Evolutionary conservation across 2,329 filamentous ascomycete genomes (phyloP), one percentile per base, ranked within the genome.

Genomic region (Nannizzia gypsea): DNA sequence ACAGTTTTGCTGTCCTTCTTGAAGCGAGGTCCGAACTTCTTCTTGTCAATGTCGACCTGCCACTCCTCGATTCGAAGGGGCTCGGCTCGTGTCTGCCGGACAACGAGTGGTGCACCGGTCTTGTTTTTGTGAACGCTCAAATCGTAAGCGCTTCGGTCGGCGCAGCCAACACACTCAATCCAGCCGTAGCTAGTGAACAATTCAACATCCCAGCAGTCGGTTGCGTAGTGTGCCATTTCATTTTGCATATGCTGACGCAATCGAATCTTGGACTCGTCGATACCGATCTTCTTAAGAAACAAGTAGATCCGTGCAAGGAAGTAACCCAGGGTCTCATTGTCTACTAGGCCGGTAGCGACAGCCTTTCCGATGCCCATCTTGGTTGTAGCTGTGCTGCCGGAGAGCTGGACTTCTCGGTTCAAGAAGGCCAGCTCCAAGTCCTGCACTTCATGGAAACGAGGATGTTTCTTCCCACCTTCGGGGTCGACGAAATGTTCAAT

Each of bases 401-500:
- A 83, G 54, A 93, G 82, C 76, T 99, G 93, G 2, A 89, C 88
- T 38, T 93, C 79, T 52, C 89, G 87, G 72, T 93, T 87, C 54
- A 99, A 82, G 26, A 99, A 83, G 59, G 86, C 83, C 61, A 99
- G 81, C 77, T 95, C 87, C 54, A 93, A 77, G 66, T 95, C 79
- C 70, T 89, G 86, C 61, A 99, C 86, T 68, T 96, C 89, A 52
- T 83, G 76, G 76, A 99, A 99, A 60, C 91, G 87, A 58, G 81
- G 77, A 73, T 99, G 93, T 77, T 93, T 95, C 84, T 99, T 99
- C 76, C 90, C 90, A 70, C 90, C 85, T 69, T 93, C 81, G 9
- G 93, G 93, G 69, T 99, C 93, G 66, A 99, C 93, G 71, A 89
- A 99, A 75, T 99, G 93, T 78, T 99, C 93, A 67, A 99, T 96